phyloP scores from a whole-genome alignment of 2,329 filamentous ascomycete genomes.

The Beauveria caledonica region DNA sequence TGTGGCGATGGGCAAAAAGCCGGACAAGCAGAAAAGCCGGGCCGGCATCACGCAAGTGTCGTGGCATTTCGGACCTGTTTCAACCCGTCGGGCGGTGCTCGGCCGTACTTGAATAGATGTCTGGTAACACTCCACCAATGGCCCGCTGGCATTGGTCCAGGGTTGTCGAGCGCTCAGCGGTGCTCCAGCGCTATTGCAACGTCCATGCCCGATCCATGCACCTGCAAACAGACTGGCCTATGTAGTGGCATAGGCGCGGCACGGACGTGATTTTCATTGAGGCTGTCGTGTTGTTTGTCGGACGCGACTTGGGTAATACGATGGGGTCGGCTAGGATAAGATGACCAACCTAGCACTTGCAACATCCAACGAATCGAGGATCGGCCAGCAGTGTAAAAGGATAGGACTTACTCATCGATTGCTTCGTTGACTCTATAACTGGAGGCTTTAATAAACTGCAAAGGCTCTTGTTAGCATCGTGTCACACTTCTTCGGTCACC shows the following conservation, averaged over 20 bases:
- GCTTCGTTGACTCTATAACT: conserved; percentile 46
- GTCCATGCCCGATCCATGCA: background rate
- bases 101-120: conserved; percentile 27
- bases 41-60: conserved; percentile 2
- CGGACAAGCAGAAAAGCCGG: background rate
- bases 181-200: conserved; percentile 2
- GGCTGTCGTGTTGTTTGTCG: background rate
- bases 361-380: background rate
- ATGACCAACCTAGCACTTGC: background rate
- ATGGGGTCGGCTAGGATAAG: background rate
- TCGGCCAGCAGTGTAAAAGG: background rate
- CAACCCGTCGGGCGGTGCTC: conserved; percentile 28
- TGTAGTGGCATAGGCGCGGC: background rate
- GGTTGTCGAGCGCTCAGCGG: background rate
- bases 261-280: background rate
- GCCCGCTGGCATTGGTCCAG: conserved; percentile 15
- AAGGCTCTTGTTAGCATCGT: background rate
- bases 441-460: conserved; percentile 39
- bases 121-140: conserved; percentile 25
- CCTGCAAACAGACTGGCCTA: background rate
- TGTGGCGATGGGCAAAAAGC: background rate
- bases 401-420: conserved; percentile 47
- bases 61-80: conserved; percentile 18
- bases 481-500: background rate
- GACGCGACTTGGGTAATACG: background rate